Evolutionary conservation across 2,329 filamentous ascomycete species (phyloP).

Genomic region (Albophoma yamanashiensis): DNA sequence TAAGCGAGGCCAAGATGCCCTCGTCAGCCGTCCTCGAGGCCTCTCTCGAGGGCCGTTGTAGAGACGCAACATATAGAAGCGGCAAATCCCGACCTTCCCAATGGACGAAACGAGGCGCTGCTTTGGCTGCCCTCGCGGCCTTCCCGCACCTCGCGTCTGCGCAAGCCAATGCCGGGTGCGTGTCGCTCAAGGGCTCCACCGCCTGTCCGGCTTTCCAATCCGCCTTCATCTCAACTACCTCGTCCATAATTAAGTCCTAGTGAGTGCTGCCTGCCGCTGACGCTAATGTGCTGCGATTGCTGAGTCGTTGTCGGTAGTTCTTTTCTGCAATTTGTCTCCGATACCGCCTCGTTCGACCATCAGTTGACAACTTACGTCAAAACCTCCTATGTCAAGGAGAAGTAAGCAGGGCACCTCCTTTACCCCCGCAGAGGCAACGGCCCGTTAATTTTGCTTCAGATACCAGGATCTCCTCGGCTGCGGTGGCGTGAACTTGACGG

Average conservation of each 20-base stretch:
- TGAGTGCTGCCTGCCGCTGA: conserved; percentile 28
- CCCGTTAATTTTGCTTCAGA: conserved; percentile 32
- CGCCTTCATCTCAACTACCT: conserved; percentile 59
- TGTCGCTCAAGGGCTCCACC: conserved; percentile 60
- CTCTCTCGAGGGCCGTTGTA: background rate
- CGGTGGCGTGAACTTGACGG: conserved; percentile 60
- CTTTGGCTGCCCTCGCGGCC: conserved; percentile 14
- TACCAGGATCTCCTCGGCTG: conserved; percentile 78
- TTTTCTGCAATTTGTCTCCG: conserved; percentile 75
- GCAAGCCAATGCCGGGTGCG: conserved; percentile 32
- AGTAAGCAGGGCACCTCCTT: conserved; percentile 45
- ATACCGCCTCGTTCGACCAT: conserved; percentile 65
- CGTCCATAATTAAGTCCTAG: conserved; percentile 50
- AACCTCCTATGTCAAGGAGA: conserved; percentile 62
- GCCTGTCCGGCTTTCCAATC: conserved; percentile 62
- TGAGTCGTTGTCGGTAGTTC: conserved; percentile 41
- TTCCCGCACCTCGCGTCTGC: conserved; percentile 20
- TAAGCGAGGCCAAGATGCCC: background rate
- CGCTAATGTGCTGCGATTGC: background rate
- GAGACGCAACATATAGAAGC: background rate
- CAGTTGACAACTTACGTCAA: conserved; percentile 63
- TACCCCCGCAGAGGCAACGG: background rate
- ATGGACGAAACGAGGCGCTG: background rate
- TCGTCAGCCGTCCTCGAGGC: background rate
- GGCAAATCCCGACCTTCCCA: background rate